phyloP scores from a whole-genome alignment of 2,329 filamentous ascomycete species.

The Tolypocladium tropicale region DNA sequence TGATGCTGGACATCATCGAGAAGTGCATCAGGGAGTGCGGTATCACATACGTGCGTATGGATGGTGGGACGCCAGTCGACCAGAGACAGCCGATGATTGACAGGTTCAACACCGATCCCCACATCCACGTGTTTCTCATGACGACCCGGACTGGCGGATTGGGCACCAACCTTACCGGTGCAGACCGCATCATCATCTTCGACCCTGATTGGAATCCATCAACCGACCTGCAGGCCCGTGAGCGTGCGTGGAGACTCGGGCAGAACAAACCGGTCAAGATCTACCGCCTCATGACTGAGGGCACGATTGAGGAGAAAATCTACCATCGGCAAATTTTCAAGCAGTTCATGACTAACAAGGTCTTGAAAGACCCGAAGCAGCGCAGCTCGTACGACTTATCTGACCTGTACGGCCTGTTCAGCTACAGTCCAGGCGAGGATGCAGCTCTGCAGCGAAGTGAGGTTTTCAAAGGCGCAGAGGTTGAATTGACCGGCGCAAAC shows the following conservation, averaged over 20 bases:
- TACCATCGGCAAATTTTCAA: conserved; percentile 99
- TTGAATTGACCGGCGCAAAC: conserved; percentile 25
- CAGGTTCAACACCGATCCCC: conserved; percentile 74
- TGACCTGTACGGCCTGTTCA: conserved; percentile 88
- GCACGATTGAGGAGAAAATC: conserved; percentile 98
- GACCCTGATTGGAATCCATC: conserved; percentile 99
- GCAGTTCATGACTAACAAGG: conserved; percentile 94
- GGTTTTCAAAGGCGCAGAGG: conserved; percentile 80
- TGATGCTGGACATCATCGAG: conserved; percentile 93
- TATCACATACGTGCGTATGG: conserved; percentile 80
- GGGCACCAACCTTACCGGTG: conserved; percentile 88
- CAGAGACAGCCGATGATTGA: conserved; percentile 85
- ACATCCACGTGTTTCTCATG: conserved; percentile 79
- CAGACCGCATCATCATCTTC: conserved; percentile 93
- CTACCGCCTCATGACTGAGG: conserved; percentile 94
- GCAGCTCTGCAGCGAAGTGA: conserved; percentile 66
- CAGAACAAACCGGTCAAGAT: conserved; percentile 94
- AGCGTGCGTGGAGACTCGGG: conserved; percentile 89
- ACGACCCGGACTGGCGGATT: conserved; percentile 94
- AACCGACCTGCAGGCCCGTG: conserved; percentile 88
- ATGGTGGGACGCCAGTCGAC: conserved; percentile 82
- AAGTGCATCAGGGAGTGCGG: conserved; percentile 62
- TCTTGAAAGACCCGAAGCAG: conserved; percentile 88
- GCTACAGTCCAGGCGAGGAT: conserved; percentile 43
- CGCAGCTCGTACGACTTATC: conserved; percentile 82